Percentiles rank a stretch among this genome's conserved stretches.
Evolutionary conservation across 768 basidiomycete species (phyloP).

Genomic region (Agaricus blazei): DNA sequence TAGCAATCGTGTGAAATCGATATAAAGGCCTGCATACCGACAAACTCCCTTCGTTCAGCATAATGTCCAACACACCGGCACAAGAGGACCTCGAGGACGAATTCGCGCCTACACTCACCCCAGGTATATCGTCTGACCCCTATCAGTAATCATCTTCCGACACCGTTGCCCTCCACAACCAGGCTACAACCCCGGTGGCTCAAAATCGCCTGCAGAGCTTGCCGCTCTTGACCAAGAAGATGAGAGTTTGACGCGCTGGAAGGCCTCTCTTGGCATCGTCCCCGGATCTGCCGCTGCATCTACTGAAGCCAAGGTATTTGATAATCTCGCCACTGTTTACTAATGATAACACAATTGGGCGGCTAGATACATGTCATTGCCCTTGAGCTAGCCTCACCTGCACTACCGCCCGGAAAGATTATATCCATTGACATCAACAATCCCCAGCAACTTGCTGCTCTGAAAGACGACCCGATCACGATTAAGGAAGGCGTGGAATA

Average conservation of each 20-base stretch:
- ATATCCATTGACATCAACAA: constrained; percentile 67
- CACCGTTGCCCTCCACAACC: constrained; percentile 5
- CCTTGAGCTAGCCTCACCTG: constrained; percentile 76
- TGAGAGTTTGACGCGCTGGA: constrained; percentile 94
- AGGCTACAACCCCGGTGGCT: constrained; percentile 74
- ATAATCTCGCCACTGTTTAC: not conserved
- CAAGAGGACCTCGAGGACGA: constrained; percentile 54
- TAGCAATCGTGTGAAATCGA: constrained; percentile 70
- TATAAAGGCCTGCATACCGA: constrained; percentile 23
- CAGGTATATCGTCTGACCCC: constrained; percentile 33
- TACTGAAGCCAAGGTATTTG: constrained; percentile 60
- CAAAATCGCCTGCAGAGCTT: constrained; percentile 76
- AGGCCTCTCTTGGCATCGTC: constrained; percentile 85
- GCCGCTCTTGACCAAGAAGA: constrained; percentile 84
- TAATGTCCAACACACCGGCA: constrained; percentile 51
- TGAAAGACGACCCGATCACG: constrained; percentile 72
- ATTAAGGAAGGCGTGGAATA: constrained; percentile 90
- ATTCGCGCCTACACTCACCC: constrained; percentile 60
- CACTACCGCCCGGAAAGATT: constrained; percentile 54
- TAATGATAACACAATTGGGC: constrained; percentile 38
- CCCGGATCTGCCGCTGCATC: constrained; percentile 37
- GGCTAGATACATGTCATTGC: constrained; percentile 44
- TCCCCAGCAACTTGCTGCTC: constrained; percentile 35
- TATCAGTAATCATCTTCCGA: not conserved
- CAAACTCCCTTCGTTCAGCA: constrained; percentile 14